Evolutionary conservation across 1,284 basidiomycete species (phyloP), one percentile per base, ranked within the genome.

Genomic region (Cutaneotrichosporon daszewskae): DNA sequence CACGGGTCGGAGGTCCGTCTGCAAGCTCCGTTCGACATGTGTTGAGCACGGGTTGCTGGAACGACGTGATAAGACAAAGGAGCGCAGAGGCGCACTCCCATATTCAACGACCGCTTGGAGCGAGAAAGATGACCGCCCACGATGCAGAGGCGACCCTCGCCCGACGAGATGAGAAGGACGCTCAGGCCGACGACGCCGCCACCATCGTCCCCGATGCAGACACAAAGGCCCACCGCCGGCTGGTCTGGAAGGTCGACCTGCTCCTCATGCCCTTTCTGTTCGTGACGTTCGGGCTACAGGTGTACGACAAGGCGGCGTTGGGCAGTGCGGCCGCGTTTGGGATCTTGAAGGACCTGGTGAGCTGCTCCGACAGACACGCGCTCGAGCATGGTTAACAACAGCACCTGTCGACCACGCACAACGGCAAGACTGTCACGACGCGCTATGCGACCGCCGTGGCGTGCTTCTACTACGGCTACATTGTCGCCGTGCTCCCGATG

Each of bases 391-490:
- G 26, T 37, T 17, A 37, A 1, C 32, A 20, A 2, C 31, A 64
- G 58, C 36, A 60, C 31, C 55, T 73, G 4, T 55, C 60, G 1
- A 56, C 62, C 10, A 64, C 51, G 9, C 53, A 62, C 39, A 61
- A 68, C 26, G 65, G 68, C 4, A 63, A 65, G 5, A 51, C 56
- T 0, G 62, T 59, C 12, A 73, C 72, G 6, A 52, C 65, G 12
- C 43, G 66, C 26, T 68, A 71, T 51, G 60, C 62, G 13, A 66
- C 70, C 6, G 70, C 70, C 16, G 65, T 59, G 4, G 66, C 68
- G 13, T 32, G 53, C 58, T 77, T 77, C 63, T 77, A 77, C 60
- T 75, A 69, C 53, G 75, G 75, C 16, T 76, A 73, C 57, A 68
- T 75, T 39, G 66, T 68, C 7, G 68, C 67, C 12, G 65, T 64